phyloP scores from a whole-genome alignment of 169 alveolate species.

The Perkinsus marinus region DNA sequence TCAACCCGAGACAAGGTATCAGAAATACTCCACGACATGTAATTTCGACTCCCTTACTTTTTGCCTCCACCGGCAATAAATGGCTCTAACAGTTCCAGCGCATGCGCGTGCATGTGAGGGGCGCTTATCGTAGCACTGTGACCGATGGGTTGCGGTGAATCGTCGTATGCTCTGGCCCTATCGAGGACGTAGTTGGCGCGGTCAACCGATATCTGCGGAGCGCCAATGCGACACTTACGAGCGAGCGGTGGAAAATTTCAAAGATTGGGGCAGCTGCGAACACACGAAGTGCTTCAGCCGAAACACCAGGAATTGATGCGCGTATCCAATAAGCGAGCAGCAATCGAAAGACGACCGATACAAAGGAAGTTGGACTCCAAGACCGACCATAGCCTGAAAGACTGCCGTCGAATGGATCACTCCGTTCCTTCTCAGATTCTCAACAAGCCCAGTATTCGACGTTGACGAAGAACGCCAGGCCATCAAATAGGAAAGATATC shows the following conservation, averaged over 20 bases:
- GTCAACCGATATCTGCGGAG: not conserved
- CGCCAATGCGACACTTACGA: too few species aligned
- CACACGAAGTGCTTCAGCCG: too few species aligned
- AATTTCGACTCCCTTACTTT: not conserved
- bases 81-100: constrained; percentile 31
- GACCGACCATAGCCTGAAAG: not conserved
- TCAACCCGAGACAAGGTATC: too few species aligned
- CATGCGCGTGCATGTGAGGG: constrained; percentile 71
- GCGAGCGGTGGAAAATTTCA: too few species aligned
- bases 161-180: constrained; percentile 22
- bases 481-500: not conserved
- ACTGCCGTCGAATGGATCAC: constrained; percentile 1
- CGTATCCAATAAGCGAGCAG: too few species aligned
- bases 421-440: constrained; percentile 8
- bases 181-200: constrained; percentile 11
- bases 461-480: not conserved
- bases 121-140: constrained; percentile 60
- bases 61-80: not conserved
- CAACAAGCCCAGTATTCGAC: not conserved
- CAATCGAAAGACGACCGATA: too few species aligned
- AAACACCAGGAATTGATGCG: too few species aligned
- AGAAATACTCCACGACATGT: not conserved
- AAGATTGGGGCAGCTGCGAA: too few species aligned
- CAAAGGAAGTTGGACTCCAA: not conserved
- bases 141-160: constrained; percentile 27